These are phyloP conservation scores for Chenopodium berlandieri DNA, from an alignment of 148 eudicot genomes.

Conservation along the genomic window DNA sequence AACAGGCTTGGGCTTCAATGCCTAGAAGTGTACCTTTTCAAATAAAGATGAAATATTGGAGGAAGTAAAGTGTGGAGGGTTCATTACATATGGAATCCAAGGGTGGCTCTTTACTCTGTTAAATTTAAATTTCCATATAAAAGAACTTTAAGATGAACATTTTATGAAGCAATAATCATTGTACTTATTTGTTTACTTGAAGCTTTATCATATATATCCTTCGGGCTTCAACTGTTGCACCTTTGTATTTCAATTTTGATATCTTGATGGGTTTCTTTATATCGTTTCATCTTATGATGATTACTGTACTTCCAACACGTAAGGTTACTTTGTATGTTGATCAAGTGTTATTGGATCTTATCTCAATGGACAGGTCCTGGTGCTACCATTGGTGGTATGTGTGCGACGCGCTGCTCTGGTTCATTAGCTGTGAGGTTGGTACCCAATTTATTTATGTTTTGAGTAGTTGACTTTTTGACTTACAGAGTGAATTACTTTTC, in stretches of 20 bases:
- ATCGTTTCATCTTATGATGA: not conserved
- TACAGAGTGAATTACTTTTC: too few species aligned
- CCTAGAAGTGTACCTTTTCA: too few species aligned
- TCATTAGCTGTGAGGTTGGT: conserved; percentile 92
- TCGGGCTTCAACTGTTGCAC: not conserved
- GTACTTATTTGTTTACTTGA: not conserved
- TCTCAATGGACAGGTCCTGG: conserved; percentile 74
- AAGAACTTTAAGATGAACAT: not conserved
- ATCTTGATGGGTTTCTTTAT: conserved; percentile 1
- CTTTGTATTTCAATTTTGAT: not conserved
- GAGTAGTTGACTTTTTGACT: not conserved
- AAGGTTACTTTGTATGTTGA: not conserved
- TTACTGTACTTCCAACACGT: not conserved
- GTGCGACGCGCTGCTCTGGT: conserved; percentile 99
- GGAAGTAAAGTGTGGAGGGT: not conserved
- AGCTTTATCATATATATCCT: conserved; percentile 1
- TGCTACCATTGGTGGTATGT: conserved; percentile 99
- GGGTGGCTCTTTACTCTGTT: not conserved
- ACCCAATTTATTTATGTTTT: not conserved
- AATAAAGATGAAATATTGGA: not conserved
- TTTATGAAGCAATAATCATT: not conserved
- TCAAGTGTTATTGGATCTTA: not conserved
- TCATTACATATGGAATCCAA: not conserved
- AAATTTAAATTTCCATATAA: not conserved
- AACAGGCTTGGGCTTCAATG: too few species aligned